These are phyloP conservation scores for Phlebopus sp. DNA, from an alignment of 1,284 basidiomycete species.

Conservation along the genomic window DNA sequence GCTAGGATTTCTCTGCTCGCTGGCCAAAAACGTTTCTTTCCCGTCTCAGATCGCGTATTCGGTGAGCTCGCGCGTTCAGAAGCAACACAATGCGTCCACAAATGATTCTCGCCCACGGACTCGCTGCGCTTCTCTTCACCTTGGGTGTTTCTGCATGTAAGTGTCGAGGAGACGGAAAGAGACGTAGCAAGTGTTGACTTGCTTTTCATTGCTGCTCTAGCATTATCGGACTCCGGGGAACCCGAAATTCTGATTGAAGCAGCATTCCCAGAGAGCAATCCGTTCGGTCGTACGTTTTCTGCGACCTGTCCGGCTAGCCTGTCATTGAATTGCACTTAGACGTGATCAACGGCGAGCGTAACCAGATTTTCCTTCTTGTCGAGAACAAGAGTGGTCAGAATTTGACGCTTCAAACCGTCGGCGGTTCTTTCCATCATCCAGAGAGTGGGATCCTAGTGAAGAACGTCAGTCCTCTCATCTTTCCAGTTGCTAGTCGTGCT, in stretches of 20 bases:
- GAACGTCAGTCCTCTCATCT: conserved; percentile 54
- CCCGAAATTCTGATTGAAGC: conserved; percentile 62
- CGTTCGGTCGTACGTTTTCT: conserved; percentile 72
- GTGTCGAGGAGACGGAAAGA: too few species aligned
- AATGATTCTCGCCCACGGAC: conserved; percentile 10
- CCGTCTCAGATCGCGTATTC: not conserved
- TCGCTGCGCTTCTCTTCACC: conserved; percentile 19
- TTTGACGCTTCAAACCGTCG: conserved; percentile 68
- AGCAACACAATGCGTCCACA: conserved; percentile 19
- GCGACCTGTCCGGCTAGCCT: not conserved
- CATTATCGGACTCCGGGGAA: conserved; percentile 26
- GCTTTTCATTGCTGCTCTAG: conserved; percentile 17
- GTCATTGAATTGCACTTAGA: conserved; percentile 43
- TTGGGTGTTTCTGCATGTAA: conserved; percentile 25
- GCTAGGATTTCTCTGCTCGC: not conserved
- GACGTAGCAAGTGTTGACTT: not conserved
- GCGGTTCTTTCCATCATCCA: conserved; percentile 71
- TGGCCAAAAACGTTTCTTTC: not conserved
- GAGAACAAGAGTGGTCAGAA: conserved; percentile 78
- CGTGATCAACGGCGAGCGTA: conserved; percentile 84
- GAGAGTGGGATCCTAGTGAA: conserved; percentile 67
- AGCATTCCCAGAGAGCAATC: conserved; percentile 73
- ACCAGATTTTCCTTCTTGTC: conserved; percentile 62
- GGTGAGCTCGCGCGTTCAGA: not conserved
- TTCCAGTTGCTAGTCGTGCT: not conserved